phyloP scores from a whole-genome alignment of 176 grass and related monocot species.

The Eragrostis nindensis region DNA sequence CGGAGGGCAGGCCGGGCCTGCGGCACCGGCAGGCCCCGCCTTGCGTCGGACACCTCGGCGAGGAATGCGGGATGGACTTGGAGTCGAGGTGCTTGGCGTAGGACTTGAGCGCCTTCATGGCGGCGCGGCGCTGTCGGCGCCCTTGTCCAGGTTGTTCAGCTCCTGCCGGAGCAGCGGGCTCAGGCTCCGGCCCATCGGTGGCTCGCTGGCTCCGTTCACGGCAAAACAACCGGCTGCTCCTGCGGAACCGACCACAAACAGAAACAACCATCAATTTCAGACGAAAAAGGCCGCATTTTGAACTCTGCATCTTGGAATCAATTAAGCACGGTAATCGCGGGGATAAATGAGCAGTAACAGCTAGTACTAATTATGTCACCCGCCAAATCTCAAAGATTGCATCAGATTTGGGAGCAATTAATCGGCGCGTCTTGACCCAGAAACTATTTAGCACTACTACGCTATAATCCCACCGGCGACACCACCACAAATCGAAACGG shows the following conservation, averaged over 20 bases:
- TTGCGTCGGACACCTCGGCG: constrained; percentile 88
- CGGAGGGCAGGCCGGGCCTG: constrained; percentile 28
- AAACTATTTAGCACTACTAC: background rate
- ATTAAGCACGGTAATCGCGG: background rate
- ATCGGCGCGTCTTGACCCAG: background rate
- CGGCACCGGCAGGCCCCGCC: background rate
- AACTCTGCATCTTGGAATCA: background rate
- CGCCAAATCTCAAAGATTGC: background rate
- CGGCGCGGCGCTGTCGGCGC: constrained; percentile 81
- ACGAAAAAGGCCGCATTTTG: background rate
- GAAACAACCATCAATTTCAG: constrained; percentile 23
- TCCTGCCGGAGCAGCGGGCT: constrained; percentile 93
- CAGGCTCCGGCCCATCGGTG: constrained; percentile 67
- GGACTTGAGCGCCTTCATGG: constrained; percentile 90
- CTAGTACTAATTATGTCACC: background rate
- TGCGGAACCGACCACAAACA: background rate
- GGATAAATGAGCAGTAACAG: background rate
- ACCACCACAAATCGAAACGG: background rate
- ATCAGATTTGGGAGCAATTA: background rate
- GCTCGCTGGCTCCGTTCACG: background rate
- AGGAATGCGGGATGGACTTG: constrained; percentile 87
- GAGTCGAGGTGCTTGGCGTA: constrained; percentile 88
- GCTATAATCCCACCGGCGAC: background rate
- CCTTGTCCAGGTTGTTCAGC: constrained; percentile 88
- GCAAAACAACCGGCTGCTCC: background rate